Conservation (phyloP, 139 green algal species). For the Zygnema circumcarinatum region DNA sequence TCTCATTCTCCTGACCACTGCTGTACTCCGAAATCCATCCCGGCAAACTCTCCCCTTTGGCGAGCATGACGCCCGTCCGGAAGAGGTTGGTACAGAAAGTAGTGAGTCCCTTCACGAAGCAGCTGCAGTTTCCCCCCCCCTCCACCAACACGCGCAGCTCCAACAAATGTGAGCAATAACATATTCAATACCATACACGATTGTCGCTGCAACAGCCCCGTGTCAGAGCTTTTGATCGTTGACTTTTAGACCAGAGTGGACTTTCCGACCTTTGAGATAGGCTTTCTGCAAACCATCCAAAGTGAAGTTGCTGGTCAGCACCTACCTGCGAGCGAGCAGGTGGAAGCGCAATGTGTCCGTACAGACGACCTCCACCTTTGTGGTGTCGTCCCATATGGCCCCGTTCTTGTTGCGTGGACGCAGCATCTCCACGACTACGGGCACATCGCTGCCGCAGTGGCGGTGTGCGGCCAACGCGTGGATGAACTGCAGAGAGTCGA, state of each 20-base stretch:
- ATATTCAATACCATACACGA: no score
- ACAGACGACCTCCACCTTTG: constrained; percentile 31
- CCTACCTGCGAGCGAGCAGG: constrained; percentile 32
- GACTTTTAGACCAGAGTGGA: no score
- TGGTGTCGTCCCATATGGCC: constrained; percentile 23
- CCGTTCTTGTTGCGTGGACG: neutral
- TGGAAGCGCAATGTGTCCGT: constrained; percentile 1
- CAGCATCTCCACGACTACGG: constrained; percentile 33
- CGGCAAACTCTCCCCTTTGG: neutral
- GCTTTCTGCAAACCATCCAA: no score
- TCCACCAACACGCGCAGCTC: no score
- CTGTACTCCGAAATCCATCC: constrained; percentile 17
- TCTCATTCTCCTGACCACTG: constrained; percentile 12
- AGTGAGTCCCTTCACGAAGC: neutral
- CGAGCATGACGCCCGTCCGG: neutral
- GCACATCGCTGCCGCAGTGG: constrained; percentile 21
- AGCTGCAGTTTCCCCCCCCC: no score
- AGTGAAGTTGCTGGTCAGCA: no score
- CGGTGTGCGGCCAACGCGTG: neutral
- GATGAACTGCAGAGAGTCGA: constrained; percentile 31
- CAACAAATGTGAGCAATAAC: neutral
- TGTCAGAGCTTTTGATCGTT: no score
- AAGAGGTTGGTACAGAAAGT: constrained; percentile 50
- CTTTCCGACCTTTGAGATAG: no score
- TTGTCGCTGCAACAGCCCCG: no score